Evolutionary conservation across 148 eudicot species (phyloP).

Genomic region (Hydrangea macrophylla): DNA sequence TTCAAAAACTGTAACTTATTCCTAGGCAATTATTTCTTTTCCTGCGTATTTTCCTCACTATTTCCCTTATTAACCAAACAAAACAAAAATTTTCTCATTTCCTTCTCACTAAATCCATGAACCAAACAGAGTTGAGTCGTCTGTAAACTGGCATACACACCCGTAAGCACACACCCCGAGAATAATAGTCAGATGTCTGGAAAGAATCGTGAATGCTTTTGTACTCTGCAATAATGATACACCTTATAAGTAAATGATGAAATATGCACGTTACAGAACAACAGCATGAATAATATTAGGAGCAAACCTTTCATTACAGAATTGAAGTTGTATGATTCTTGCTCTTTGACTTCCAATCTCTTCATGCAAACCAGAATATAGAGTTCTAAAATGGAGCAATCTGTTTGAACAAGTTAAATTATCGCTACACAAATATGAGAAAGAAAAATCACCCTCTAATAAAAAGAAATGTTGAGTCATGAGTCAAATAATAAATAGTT

Average conservation of each 20-base stretch:
- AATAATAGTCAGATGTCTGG: constrained; percentile 73
- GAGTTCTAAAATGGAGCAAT: constrained; percentile 80
- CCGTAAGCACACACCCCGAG: constrained; percentile 73
- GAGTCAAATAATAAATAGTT: too few relatives aligned
- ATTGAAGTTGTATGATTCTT: constrained; percentile 71
- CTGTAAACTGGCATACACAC: constrained; percentile 39
- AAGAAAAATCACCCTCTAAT: neutral
- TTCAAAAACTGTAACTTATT: too few relatives aligned
- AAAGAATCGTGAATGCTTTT: constrained; percentile 66
- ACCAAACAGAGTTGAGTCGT: too few relatives aligned
- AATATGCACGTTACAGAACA: neutral
- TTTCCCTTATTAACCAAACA: too few relatives aligned
- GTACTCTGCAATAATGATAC: constrained; percentile 61
- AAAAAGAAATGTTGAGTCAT: neutral
- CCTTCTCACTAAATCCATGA: too few relatives aligned
- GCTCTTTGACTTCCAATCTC: constrained; percentile 84
- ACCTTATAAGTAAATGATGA: neutral
- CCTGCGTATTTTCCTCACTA: too few relatives aligned
- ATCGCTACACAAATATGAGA: neutral
- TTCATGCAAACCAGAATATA: constrained; percentile 86
- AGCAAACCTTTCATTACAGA: constrained; percentile 80
- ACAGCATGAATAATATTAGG: neutral
- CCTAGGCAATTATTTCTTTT: too few relatives aligned
- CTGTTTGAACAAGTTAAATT: constrained; percentile 36
- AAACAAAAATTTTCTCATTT: too few relatives aligned